Base-by-base conservation (phyloP, 2,329 filamentous ascomycete genomes). In the Aspergillus proliferans region DNA sequence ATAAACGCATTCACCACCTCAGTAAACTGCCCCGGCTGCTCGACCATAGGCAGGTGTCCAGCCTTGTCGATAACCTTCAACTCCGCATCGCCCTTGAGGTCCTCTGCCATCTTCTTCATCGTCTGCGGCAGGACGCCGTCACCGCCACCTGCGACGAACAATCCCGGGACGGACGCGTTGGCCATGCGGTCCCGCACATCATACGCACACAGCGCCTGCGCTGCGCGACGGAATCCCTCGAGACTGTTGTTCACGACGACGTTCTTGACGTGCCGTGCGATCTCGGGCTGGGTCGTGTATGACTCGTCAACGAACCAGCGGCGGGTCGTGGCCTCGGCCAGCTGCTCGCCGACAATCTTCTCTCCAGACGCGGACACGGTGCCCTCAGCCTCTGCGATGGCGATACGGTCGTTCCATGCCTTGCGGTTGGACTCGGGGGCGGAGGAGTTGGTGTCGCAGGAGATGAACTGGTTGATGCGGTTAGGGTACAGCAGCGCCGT, bases 11-110 rank as follows among this genome's bases (percentile, higher is more conserved):
- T 71, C 2, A 92, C 73, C 42, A 81, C 80, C 24, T 78, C 71
- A 63, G 84, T 84, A 64, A 91, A 90, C 3, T 77, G 82, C 49
- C 75, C 70, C 0, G 87, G 84, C 56, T 82, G 79, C 70, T 94
- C 89, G 43, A 83, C 83, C 87, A 94, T 94, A 0, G 89, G 89
- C 60, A 95, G 69, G 72, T 95, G 89, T 0, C 89, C 89, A 0
- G 88, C 83, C 7, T 77, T 72, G 0, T 86, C 80, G 8, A 94
- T 79, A 49, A 86, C 68, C 63, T 78, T 81, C 55, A 90, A 76
- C 50, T 81, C 76, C 0, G 77, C 78, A 0, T 78, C 80, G 0
- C 67, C 64, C 8, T 85, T 84, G 39, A 88, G 65, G 15, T 72
- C 64, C 0, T 69, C 75, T 47, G 77, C 81, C 77, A 91, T 88